Evolutionary conservation across 192 early-diverging fungal genomes (phyloP), one percentile per base, ranked within the genome.

Genomic region (Coemansia sp.): DNA sequence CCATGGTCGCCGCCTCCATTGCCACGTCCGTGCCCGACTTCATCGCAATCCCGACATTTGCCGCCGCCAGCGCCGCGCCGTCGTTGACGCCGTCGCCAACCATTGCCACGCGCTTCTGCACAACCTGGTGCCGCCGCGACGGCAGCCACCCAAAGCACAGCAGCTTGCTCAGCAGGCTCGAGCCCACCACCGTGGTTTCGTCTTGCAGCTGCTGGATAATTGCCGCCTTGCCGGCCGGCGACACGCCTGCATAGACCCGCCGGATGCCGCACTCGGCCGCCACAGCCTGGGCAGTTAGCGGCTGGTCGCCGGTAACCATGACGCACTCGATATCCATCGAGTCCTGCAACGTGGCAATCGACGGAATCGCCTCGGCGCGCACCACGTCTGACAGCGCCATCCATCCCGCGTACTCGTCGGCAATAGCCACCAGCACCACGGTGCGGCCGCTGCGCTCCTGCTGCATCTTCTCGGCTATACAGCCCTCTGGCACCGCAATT

Each of bases 31-130:
- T 93, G 4, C 93, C 95, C 1, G 87, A 88, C 50, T 83, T 86
- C 22, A 96, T 67, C 0, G 93, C 90, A 58, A 98, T 90, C 1
- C 94, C 94, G 11, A 98, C 68, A 55, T 96, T 84, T 8, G 89
- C 79, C 8, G 82, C 81, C 0, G 91, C 94, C 47, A 98, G 67
- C 8, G 91, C 89, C 17, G 92, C 92, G 7, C 92, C 90, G 54
- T 98, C 95, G 53, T 98, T 98, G 62, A 95, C 86, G 30, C 95
- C 95, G 63, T 98, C 95, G 11, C 95, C 95, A 2, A 96, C 87
- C 90, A 98, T 93, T 5, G 94, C 95, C 50, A 83, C 62, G 11
- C 79, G 75, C 55, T 62, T 59, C 2, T 10, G 15, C 8, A 19
- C 36, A 4, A 53, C 19, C 6, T 20, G 35, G 17, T 14, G 26